Percentiles rank a stretch among this genome's conserved stretches.
Conservation (phyloP, 2,329 filamentous ascomycete genomes). For the Pseudocercospora fijiensis region DNA sequence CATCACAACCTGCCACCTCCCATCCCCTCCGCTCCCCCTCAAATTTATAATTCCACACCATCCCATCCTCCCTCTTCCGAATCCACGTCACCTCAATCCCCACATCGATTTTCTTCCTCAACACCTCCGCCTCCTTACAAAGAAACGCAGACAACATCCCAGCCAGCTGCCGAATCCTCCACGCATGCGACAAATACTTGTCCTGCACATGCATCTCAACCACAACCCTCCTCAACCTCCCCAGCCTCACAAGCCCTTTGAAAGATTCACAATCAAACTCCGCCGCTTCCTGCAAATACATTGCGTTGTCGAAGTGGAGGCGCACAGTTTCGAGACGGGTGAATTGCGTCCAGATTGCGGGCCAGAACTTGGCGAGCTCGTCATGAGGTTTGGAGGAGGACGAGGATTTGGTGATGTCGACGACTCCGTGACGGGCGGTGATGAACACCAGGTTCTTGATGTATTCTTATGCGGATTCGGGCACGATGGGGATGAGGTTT, state of each 20-base stretch:
- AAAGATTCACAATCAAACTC: not conserved
- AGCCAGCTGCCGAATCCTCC: not conserved
- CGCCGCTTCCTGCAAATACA: not conserved
- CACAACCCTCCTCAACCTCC: not conserved
- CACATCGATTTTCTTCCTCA: not conserved
- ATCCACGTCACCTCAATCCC: not conserved
- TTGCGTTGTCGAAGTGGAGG: not conserved
- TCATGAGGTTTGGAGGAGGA: not conserved
- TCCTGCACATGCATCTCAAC: not conserved
- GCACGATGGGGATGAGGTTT: not conserved
- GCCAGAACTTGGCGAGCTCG: not conserved
- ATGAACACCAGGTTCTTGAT: not conserved
- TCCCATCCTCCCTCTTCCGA: not conserved
- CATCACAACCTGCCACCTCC: not conserved
- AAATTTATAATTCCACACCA: not conserved
- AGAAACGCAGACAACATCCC: not conserved
- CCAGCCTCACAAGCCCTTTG: not conserved
- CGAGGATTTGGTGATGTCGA: no score
- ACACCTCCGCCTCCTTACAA: not conserved
- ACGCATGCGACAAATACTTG: not conserved
- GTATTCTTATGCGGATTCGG: not conserved
- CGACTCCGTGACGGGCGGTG: no score
- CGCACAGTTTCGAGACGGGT: not conserved
- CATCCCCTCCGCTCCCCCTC: not conserved
- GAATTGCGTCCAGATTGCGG: not conserved